Evolutionary conservation across 106 monocot species (phyloP), one percentile per base, ranked within the genome.

Genomic region (Acorus calamus): DNA sequence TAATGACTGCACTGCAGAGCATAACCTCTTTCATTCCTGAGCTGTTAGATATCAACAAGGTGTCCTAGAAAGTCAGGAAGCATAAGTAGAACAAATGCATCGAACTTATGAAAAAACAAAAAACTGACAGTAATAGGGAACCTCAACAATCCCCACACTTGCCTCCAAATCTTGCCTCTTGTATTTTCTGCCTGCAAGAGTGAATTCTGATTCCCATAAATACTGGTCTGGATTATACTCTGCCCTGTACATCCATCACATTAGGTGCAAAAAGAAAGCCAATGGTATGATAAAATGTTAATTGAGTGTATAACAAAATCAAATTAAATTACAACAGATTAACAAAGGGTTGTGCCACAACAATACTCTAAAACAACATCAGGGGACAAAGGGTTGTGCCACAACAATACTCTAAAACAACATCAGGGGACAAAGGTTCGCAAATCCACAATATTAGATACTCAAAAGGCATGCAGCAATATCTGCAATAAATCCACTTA

Each of bases 141-240:
- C 65, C 80, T 79, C 71, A 53, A 49, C 57, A 83, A 65, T 91
- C 59, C 76, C 80, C 80, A 53, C 87, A 96, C 96, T 96, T 96
- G 96, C 96, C 96, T 96, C 91, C 78, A 96, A 80, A 71, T 96
- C 96, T 74, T 81, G 75, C 12, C 96, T 84, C 77, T 85, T 87
- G 78, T 78, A 96, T 78, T 96, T 91, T 71, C 96, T 84, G 65
- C 96, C 85, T 46, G 91, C 96, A 72, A 96, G 82, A 67, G 84
- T 87, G 77, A 96, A 96, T 70, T 96, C 96, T 50, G 84, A 66
- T 66, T 96, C 96, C 96, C 96, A 91, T 75, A 96, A 74, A 72
- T 87, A 91, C 50, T 96, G 87, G 43, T 96, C 91, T 52, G 91
- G 90, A 75, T 81, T 90, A 70, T 96, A 96, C 46, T 96, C 87